A percentile compares a stretch with the other conserved stretches of the same genome.
Evolutionary conservation across 176 grass and related monocot species (phyloP).

Genomic region (Sorghum bicolor): DNA sequence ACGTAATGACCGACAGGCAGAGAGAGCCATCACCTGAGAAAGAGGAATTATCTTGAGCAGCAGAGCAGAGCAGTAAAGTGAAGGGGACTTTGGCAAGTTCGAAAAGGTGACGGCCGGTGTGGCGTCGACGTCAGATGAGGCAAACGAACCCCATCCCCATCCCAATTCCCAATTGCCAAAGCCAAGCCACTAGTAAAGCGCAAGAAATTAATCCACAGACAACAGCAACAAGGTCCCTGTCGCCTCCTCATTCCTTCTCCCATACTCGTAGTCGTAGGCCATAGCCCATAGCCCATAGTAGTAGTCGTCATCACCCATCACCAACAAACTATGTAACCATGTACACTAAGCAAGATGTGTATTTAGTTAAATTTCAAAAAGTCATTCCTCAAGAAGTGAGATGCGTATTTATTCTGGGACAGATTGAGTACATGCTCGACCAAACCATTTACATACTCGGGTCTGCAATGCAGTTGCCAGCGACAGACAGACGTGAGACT

Average conservation of each 20-base stretch:
- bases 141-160: not conserved
- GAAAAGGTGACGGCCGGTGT: constrained; percentile 1
- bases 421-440: too few relatives aligned
- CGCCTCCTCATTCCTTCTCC: not conserved
- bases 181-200: not conserved
- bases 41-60: not conserved
- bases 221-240: not conserved
- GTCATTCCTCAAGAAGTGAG: too few relatives aligned
- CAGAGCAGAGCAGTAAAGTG: not conserved
- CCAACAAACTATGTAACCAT: too few relatives aligned
- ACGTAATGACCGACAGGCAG: not conserved
- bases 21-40: not conserved
- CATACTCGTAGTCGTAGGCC: too few relatives aligned
- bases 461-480: too few relatives aligned
- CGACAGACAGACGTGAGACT: too few relatives aligned
- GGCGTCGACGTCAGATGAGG: constrained; percentile 17
- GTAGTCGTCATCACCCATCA: too few relatives aligned
- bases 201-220: not conserved
- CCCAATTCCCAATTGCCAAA: not conserved
- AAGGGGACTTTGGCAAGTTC: not conserved
- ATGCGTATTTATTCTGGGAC: too few relatives aligned
- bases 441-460: too few relatives aligned
- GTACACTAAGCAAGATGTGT: too few relatives aligned
- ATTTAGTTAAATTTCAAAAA: too few relatives aligned
- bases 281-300: too few relatives aligned